Evolutionary conservation across 2,329 filamentous ascomycete genomes (phyloP), one percentile per base, ranked within the genome.

Genomic region (Scolecobasidium constrictum): DNA sequence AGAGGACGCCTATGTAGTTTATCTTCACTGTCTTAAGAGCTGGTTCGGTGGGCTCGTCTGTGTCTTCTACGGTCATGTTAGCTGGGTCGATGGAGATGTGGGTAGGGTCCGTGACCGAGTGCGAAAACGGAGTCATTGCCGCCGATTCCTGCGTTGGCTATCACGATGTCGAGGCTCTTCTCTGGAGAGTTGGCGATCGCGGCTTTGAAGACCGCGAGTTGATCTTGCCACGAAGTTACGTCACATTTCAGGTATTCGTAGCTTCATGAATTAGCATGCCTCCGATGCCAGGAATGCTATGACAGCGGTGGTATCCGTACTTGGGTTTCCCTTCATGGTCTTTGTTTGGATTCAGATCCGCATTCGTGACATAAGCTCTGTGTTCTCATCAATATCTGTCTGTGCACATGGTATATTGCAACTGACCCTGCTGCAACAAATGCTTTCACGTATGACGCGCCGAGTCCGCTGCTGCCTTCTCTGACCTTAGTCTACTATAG

Each of bases 81-180:
- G n/a, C n/a, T n/a, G n/a, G n/a, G n/a, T n/a, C n/a, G n/a, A n/a
- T n/a, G n/a, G n/a, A n/a, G n/a, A n/a, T n/a, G n/a, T n/a, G n/a
- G n/a, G n/a, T n/a, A n/a, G n/a, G n/a, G n/a, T n/a, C n/a, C 21
- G 59, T 62, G 61, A 43, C 65, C 57, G 11, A 65, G 46, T 12
- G 52, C 55, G 58, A 61, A 67, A 16, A 69, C 38, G 35, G 55
- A 56, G 45, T 68, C 64, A 0, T 56, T 54, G 1, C 58, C 49
- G 20, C 53, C 53, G 20, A 70, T 66, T 9, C 68, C 67, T 1
- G 67, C 68, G 48, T 71, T 71, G 2, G 67, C 66, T 42, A 71
- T 62, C 11, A 71, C 68, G 11, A 69, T 50, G 44, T 70, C 66
- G 17, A 68, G 59, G 38, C 59, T 63, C 0, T 62, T 57, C 18